Percentiles rank a stretch among this genome's conserved stretches.
phyloP scores from a whole-genome alignment of 768 basidiomycete genomes.

The Hemileccinum impolitum region DNA sequence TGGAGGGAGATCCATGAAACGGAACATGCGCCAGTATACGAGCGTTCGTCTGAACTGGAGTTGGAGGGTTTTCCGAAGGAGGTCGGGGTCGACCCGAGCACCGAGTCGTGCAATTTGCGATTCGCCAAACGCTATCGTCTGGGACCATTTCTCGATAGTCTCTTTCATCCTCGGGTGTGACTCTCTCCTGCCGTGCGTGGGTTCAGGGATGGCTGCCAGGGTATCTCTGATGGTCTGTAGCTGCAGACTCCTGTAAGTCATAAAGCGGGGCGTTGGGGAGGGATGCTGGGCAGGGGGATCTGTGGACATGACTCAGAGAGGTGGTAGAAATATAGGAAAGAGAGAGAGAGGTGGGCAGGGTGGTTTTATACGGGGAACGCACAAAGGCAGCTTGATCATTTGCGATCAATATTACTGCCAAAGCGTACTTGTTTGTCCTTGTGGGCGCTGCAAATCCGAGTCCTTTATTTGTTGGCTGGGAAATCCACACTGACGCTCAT shows the following conservation, averaged over 20 bases:
- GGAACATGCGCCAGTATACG: conserved; percentile 44
- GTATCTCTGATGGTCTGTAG: conserved; percentile 15
- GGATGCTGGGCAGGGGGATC: conserved; percentile 9
- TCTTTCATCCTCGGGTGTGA: conserved; percentile 2
- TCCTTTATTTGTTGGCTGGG: conserved; percentile 31
- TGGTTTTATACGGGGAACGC: conserved; percentile 25
- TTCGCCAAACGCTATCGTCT: conserved; percentile 17
- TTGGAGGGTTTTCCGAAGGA: conserved; percentile 19
- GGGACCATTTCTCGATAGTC: conserved; percentile 12
- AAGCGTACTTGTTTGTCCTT: conserved; percentile 45
- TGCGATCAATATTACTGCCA: conserved; percentile 32
- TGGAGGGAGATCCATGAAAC: conserved; percentile 57
- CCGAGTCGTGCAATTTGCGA: conserved; percentile 20
- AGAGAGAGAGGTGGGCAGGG: background rate
- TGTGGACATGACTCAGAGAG: conserved; percentile 20
- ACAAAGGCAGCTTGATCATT: conserved; percentile 33
- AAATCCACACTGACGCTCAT: conserved; percentile 20
- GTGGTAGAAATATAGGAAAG: background rate
- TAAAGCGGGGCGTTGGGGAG: conserved; percentile 20
- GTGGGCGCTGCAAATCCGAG: conserved; percentile 34
- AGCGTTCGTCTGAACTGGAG: conserved; percentile 19
- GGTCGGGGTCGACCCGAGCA: conserved; percentile 7
- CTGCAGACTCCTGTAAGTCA: conserved; percentile 16
- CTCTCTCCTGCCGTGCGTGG: conserved; percentile 1
- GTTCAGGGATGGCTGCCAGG: conserved; percentile 20